A percentile compares a stretch with the other conserved stretches of the same genome.
Evolutionary conservation across 768 basidiomycete species (phyloP).

Genomic region (Termitomyces sp.): DNA sequence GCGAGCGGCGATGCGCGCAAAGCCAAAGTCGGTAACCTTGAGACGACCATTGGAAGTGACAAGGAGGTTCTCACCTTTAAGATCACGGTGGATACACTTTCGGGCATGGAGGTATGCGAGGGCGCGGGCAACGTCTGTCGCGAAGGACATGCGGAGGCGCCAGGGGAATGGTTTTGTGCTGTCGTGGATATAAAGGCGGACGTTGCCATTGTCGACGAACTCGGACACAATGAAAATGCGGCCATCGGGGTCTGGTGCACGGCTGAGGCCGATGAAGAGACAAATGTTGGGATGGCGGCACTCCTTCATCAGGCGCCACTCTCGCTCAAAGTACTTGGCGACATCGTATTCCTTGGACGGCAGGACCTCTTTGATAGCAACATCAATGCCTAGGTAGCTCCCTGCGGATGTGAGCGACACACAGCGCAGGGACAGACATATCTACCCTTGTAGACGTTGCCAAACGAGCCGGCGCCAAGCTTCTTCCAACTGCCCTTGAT

Average conservation of each 20-base stretch:
- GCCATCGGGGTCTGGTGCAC: slow-evolving; percentile 68
- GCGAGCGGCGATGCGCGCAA: slow-evolving; percentile 88
- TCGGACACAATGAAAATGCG: slow-evolving; percentile 96
- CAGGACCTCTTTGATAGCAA: slow-evolving; percentile 94
- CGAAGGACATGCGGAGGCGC: slow-evolving; percentile 91
- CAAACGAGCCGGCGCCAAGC: slow-evolving; percentile 89
- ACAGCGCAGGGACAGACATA: slow-evolving; percentile 4
- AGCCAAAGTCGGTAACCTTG: slow-evolving; percentile 99
- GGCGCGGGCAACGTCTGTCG: slow-evolving; percentile 89
- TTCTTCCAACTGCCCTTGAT: slow-evolving; percentile 87
- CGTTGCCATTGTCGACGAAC: slow-evolving; percentile 89
- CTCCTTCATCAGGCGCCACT: slow-evolving; percentile 98
- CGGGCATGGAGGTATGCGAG: slow-evolving; percentile 97
- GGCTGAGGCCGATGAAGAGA: slow-evolving; percentile 85
- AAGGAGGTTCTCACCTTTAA: slow-evolving; percentile 98
- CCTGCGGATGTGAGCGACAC: slow-evolving; percentile 34
- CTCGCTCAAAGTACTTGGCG: slow-evolving; percentile 96
- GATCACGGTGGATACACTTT: slow-evolving; percentile 82
- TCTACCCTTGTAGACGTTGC: slow-evolving; percentile 83
- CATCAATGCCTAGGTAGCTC: slow-evolving; percentile 89
- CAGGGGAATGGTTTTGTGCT: slow-evolving; percentile 82
- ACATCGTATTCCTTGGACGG: slow-evolving; percentile 92
- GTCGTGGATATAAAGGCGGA: slow-evolving; percentile 87
- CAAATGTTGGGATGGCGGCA: slow-evolving; percentile 91
- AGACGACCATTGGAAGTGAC: slow-evolving; percentile 90